These are phyloP conservation scores for Xylariaceae sp. DNA, from an alignment of 2,329 filamentous ascomycete species.

Conservation along the genomic window DNA sequence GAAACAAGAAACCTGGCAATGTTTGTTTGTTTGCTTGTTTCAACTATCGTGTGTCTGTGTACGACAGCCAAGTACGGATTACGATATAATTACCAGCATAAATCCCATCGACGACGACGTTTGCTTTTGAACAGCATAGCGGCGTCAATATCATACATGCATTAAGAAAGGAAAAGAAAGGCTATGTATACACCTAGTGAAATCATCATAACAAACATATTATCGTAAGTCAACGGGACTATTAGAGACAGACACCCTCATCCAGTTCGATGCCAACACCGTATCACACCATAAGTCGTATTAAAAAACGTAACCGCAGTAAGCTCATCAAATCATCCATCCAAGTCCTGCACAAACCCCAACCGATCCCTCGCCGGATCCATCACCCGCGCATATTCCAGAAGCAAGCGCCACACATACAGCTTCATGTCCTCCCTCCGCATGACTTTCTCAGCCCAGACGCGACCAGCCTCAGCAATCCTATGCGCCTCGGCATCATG, in stretches of 20 bases:
- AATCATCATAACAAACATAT: background rate
- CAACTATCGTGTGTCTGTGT: too few species aligned
- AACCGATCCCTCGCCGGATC: slow-evolving; percentile 37
- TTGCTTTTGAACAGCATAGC: too few species aligned
- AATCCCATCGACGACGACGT: too few species aligned
- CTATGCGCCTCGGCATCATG: slow-evolving; percentile 43
- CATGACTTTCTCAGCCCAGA: slow-evolving; percentile 58
- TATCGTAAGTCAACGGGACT: background rate
- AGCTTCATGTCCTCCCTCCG: slow-evolving; percentile 61
- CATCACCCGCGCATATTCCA: slow-evolving; percentile 50
- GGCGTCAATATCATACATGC: background rate
- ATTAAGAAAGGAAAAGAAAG: background rate
- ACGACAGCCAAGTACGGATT: too few species aligned
- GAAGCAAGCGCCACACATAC: slow-evolving; percentile 57
- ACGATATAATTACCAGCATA: too few species aligned
- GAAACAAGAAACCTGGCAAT: too few species aligned
- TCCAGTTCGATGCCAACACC: background rate
- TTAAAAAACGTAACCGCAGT: background rate
- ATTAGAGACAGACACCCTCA: background rate
- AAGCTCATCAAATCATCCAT: background rate
- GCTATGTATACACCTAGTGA: background rate
- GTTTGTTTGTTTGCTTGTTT: too few species aligned
- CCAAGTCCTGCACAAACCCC: slow-evolving; percentile 42
- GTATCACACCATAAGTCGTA: background rate
- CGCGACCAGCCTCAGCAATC: slow-evolving; percentile 55